Evolutionary conservation across 768 basidiomycete genomes (phyloP), one percentile per base, ranked within the genome.

Genomic region (Phanerodontia chrysosporium): DNA sequence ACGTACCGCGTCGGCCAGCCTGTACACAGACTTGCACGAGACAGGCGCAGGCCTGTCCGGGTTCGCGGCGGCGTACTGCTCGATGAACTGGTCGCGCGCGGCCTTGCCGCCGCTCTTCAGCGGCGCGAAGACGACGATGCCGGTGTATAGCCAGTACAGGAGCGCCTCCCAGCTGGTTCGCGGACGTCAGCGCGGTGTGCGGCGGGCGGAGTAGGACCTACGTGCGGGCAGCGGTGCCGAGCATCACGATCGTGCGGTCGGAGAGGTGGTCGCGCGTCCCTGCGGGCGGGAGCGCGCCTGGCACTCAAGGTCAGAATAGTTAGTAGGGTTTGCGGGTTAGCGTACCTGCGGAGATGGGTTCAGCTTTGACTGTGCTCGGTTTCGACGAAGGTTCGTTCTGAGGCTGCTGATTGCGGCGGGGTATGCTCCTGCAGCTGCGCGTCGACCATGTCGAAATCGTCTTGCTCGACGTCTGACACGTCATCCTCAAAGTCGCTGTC

Each of bases 101-200:
- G 35, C 32, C n/a, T 30, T 22, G 9, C 59, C 55, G 28, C 10
- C 22, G 49, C 55, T 61, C 9, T 2, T 46, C 13, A 61, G 28
- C n/a, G 45, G 55, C 5, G 59, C 55, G 25, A 61, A 61, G 16
- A 53, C 54, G 28, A 61, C 51, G 6, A 25, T 46, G 21, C 62
- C 62, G 1, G 62, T 60, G 58, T 60, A 60, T 1, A 63, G 55
- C 58, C 59, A 63, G 32, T 60, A 63, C n/a, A 63, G 55, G n/a
- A 63, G 25, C 4, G 62, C 58, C 35, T 63, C 62, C 62, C 62
- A 63, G 21, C 62, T 63, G 46, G 21, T 13, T 30, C 2, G 49
- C 28, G 49, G 14, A 5, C 6, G 5, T 30, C 49, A 21, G 3
- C 4, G 2, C 3, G 49, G 14, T 14, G 28, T 14, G 49, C 7